A percentile compares a stretch with the other conserved stretches of the same genome.
These are phyloP conservation scores for Pseudognaphalium luteoalbum DNA, from an alignment of 129 eudicot genomes.

Conservation along the genomic window DNA sequence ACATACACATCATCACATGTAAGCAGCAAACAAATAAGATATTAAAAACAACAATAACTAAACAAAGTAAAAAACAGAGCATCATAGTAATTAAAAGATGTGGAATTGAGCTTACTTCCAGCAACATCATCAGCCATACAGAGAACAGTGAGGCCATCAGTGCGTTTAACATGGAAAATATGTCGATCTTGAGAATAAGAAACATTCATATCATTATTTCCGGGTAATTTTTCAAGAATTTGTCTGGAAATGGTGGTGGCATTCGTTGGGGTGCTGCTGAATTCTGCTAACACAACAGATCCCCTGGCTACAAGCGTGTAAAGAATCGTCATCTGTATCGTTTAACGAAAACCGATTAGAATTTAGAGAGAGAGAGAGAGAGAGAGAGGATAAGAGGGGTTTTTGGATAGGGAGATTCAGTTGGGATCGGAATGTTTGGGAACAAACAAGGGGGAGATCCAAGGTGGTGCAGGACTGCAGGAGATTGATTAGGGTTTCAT, in stretches of 20 bases:
- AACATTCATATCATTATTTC: conserved; percentile 64
- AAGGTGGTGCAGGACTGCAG: not conserved
- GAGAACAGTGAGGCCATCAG: conserved; percentile 88
- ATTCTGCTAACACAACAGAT: conserved; percentile 81
- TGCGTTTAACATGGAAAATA: conserved; percentile 83
- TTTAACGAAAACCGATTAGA: conserved; percentile 18
- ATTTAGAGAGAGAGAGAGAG: not conserved
- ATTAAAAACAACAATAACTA: not conserved
- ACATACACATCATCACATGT: not conserved
- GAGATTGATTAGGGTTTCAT: conserved; percentile 30
- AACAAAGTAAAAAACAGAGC: not conserved
- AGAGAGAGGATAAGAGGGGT: too few species aligned
- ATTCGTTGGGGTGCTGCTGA: conserved; percentile 66
- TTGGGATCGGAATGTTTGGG: conserved; percentile 3
- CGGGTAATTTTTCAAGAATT: conserved; percentile 66
- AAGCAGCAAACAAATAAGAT: not conserved
- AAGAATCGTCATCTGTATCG: conserved; percentile 58
- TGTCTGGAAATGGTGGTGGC: conserved; percentile 79
- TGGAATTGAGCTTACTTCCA: conserved; percentile 56
- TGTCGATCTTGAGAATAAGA: conserved; percentile 95
- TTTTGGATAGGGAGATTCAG: conserved; percentile 6
- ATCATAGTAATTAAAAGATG: not conserved
- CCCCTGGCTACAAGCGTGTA: conserved; percentile 85
- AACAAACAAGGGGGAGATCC: not conserved
- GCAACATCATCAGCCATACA: conserved; percentile 94